phyloP scores from a whole-genome alignment of 2,329 filamentous ascomycete species.

The Neocucurbitaria cava region DNA sequence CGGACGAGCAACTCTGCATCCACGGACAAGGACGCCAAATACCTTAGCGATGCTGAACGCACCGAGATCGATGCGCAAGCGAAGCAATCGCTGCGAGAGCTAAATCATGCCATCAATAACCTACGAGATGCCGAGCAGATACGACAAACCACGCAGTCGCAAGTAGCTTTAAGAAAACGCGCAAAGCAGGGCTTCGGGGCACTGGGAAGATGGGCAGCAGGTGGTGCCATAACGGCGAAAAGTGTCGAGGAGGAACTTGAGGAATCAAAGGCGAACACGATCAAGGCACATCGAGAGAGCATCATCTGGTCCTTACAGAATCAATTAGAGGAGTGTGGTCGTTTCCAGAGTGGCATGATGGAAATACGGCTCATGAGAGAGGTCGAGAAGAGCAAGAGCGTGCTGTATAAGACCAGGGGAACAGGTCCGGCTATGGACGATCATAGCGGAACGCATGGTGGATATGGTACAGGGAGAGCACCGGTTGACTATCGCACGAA shows the following conservation, averaged over 20 bases:
- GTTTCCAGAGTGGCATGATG: slow-evolving; percentile 89
- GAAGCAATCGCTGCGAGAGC: slow-evolving; percentile 82
- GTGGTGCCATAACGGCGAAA: slow-evolving; percentile 58
- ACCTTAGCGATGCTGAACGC: slow-evolving; percentile 80
- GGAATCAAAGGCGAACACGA: slow-evolving; percentile 71
- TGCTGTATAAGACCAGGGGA: slow-evolving; percentile 72
- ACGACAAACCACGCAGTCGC: slow-evolving; percentile 76
- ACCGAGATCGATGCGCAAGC: slow-evolving; percentile 88
- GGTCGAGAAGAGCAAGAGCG: slow-evolving; percentile 86
- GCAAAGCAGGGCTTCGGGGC: slow-evolving; percentile 67
- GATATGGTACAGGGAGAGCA: slow-evolving; percentile 9
- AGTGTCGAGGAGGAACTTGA: slow-evolving; percentile 73
- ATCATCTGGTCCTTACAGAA: slow-evolving; percentile 83
- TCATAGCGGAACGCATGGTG: slow-evolving; percentile 28
- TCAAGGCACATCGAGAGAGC: slow-evolving; percentile 77
- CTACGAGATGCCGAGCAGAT: slow-evolving; percentile 84
- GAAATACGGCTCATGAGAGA: slow-evolving; percentile 84
- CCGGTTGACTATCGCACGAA: slow-evolving; percentile 38
- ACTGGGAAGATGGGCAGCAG: slow-evolving; percentile 72
- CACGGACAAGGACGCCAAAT: slow-evolving; percentile 56
- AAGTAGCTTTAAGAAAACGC: slow-evolving; percentile 74
- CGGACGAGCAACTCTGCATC: slow-evolving; percentile 38
- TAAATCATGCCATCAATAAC: slow-evolving; percentile 80
- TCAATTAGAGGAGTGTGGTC: slow-evolving; percentile 76
- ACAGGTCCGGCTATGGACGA: slow-evolving; percentile 32